A percentile compares a stretch with the other conserved stretches of the same genome.
Evolutionary conservation across 306 rosid species (phyloP).

Genomic region (Elaeagnus macrophylla): DNA sequence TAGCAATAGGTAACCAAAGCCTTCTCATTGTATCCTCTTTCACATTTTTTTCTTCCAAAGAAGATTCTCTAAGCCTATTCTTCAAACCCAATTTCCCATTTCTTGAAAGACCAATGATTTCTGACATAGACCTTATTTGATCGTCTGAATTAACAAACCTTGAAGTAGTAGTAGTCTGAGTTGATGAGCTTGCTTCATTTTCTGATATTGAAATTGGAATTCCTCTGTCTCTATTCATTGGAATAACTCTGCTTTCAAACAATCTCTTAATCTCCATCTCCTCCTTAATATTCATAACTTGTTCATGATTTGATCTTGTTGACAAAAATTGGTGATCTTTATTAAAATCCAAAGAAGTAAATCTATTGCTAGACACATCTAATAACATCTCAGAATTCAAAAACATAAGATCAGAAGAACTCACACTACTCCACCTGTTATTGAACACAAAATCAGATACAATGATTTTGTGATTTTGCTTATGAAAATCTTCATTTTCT

Average conservation of each 20-base stretch:
- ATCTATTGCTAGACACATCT: conserved; percentile 50
- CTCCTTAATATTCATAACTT: conserved; percentile 41
- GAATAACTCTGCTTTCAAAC: conserved; percentile 45
- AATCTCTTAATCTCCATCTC: conserved; percentile 63
- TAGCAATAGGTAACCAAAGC: conserved; percentile 80
- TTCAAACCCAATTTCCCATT: conserved; percentile 36
- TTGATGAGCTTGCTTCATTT: conserved; percentile 18
- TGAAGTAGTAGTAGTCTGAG: conserved; percentile 13
- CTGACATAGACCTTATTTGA: conserved; percentile 74
- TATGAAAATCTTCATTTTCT: conserved; percentile 33
- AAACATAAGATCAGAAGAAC: conserved; percentile 80
- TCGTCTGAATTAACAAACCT: conserved; percentile 31
- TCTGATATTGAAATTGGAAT: conserved; percentile 21
- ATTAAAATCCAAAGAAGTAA: conserved; percentile 29
- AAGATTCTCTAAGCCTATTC: conserved; percentile 26
- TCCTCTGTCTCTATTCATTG: conserved; percentile 16
- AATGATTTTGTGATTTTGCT: conserved; percentile 63
- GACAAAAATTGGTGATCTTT: neutral
- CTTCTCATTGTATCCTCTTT: conserved; percentile 59
- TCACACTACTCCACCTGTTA: conserved; percentile 82
- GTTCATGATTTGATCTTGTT: conserved; percentile 24
- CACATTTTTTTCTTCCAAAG: conserved; percentile 31
- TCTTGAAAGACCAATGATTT: conserved; percentile 65
- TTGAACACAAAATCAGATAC: conserved; percentile 64
- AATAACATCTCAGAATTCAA: conserved; percentile 69